A percentile compares a stretch with the other conserved stretches of the same genome.
These are phyloP conservation scores for Pestalotiopsis sp. DNA, from an alignment of 2,329 filamentous ascomycete genomes.

Conservation along the genomic window DNA sequence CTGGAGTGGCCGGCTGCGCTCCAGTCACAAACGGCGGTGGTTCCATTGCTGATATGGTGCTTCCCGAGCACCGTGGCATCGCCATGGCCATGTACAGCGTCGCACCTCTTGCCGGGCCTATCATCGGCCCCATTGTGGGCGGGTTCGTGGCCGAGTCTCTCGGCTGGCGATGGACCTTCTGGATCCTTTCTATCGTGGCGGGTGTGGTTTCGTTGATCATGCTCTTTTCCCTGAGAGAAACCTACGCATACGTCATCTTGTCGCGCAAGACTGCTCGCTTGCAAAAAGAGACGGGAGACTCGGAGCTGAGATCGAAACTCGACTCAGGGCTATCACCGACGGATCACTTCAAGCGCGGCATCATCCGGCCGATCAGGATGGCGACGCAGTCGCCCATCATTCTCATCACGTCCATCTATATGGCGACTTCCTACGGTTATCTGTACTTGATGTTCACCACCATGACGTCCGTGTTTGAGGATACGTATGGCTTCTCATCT, in stretches of 20 bases:
- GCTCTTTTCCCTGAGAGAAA: constrained; percentile 37
- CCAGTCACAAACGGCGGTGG: constrained; percentile 47
- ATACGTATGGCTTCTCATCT: constrained; percentile 36
- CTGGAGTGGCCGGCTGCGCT: constrained; percentile 49
- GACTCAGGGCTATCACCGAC: constrained; percentile 31
- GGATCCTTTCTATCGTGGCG: constrained; percentile 42
- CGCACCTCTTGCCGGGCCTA: constrained; percentile 32
- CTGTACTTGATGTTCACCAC: constrained; percentile 43
- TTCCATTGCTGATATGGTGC: constrained; percentile 48
- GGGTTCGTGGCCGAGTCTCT: constrained; percentile 37
- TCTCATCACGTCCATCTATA: constrained; percentile 32
- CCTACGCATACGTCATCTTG: constrained; percentile 36
- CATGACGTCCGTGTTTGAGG: constrained; percentile 38
- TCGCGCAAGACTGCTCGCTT: constrained; percentile 31
- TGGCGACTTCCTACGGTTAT: constrained; percentile 32
- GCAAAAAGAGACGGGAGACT: constrained; percentile 34
- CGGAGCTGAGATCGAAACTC: constrained; percentile 25
- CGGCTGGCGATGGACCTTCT: constrained; percentile 48
- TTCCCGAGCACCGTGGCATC: constrained; percentile 43
- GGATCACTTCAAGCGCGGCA: constrained; percentile 36
- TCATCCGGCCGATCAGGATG: constrained; percentile 58
- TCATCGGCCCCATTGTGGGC: constrained; percentile 36
- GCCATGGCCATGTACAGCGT: constrained; percentile 39
- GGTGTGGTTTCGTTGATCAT: constrained; percentile 31
- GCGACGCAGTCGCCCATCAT: constrained; percentile 36